A percentile compares a stretch with the other conserved stretches of the same genome.
These are phyloP conservation scores for Leishmania arabica DNA, from an alignment of 208 protist genomes.

Conservation along the genomic window DNA sequence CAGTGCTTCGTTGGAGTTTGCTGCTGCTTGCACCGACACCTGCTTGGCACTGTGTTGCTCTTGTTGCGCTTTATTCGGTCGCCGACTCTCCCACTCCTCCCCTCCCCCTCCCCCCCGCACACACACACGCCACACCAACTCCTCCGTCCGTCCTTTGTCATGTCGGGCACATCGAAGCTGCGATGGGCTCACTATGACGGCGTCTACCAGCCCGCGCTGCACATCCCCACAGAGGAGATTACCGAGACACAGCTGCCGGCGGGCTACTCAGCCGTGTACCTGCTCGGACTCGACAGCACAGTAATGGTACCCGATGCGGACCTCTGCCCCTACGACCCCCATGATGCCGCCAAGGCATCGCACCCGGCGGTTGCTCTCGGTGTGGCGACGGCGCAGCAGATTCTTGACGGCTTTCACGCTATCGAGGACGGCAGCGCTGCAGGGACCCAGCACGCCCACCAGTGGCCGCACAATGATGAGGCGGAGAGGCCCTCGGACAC, in stretches of 20 bases:
- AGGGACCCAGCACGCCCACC: not conserved
- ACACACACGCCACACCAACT: not conserved
- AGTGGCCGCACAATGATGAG: not conserved
- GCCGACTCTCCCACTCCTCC: not conserved
- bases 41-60: not conserved
- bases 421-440: constrained; percentile 2
- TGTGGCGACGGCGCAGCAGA: constrained; percentile 54
- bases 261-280: constrained; percentile 67
- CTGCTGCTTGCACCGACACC: too few species aligned
- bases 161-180: constrained; percentile 38
- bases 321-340: constrained; percentile 61
- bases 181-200: constrained; percentile 80
- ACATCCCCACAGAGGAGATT: constrained; percentile 49
- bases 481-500: not conserved
- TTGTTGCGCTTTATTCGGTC: too few species aligned
- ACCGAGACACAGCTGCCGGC: constrained; percentile 31
- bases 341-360: constrained; percentile 43
- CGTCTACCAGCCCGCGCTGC: constrained; percentile 69
- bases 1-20: too few species aligned
- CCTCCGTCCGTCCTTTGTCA: not conserved
- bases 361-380: constrained; percentile 58
- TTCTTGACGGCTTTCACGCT: constrained; percentile 40
- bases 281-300: constrained; percentile 70
- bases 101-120: too few species aligned
- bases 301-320: constrained; percentile 50